phyloP scores from a whole-genome alignment of 2,329 filamentous ascomycete genomes.

The Aspergillus piperis region DNA sequence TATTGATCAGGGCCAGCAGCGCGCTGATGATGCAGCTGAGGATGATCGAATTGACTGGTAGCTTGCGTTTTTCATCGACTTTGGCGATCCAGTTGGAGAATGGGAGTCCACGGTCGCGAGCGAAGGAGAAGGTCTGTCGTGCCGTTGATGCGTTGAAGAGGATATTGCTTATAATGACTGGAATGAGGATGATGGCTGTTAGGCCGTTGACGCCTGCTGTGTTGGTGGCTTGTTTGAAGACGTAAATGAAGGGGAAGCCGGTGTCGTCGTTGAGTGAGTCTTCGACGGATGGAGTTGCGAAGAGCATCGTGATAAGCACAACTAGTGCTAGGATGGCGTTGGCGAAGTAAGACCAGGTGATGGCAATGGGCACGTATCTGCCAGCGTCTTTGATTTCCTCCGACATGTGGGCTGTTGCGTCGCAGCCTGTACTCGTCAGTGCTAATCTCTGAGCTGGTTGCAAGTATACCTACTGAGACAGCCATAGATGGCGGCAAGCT shows the following conservation, averaged over 20 bases:
- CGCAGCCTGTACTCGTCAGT: conserved; percentile 17
- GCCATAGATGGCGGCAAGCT: conserved; percentile 37
- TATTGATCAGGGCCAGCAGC: conserved; percentile 53
- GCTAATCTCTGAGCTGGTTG: not conserved
- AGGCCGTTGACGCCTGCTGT: conserved; percentile 27
- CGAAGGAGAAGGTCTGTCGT: conserved; percentile 46
- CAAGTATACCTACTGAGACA: conserved; percentile 22
- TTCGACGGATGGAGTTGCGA: conserved; percentile 35
- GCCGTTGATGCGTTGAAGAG: conserved; percentile 43
- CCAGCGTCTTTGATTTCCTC: conserved; percentile 53
- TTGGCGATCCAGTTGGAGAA: conserved; percentile 43
- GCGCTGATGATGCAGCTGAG: conserved; percentile 34
- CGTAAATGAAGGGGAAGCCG: conserved; percentile 50
- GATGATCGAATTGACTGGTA: conserved; percentile 46
- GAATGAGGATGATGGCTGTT: conserved; percentile 19
- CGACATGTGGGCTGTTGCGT: conserved; percentile 42
- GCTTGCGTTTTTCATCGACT: conserved; percentile 39
- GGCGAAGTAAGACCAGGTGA: conserved; percentile 48
- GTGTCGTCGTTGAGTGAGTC: conserved; percentile 44
- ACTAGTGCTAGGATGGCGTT: conserved; percentile 49
- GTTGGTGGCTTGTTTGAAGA: conserved; percentile 41
- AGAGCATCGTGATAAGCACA: conserved; percentile 49
- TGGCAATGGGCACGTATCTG: conserved; percentile 48
- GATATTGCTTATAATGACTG: conserved; percentile 43
- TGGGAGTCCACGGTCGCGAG: conserved; percentile 47